phyloP scores from a whole-genome alignment of 2,329 filamentous ascomycete genomes.

The Cordyceps tenuipes region DNA sequence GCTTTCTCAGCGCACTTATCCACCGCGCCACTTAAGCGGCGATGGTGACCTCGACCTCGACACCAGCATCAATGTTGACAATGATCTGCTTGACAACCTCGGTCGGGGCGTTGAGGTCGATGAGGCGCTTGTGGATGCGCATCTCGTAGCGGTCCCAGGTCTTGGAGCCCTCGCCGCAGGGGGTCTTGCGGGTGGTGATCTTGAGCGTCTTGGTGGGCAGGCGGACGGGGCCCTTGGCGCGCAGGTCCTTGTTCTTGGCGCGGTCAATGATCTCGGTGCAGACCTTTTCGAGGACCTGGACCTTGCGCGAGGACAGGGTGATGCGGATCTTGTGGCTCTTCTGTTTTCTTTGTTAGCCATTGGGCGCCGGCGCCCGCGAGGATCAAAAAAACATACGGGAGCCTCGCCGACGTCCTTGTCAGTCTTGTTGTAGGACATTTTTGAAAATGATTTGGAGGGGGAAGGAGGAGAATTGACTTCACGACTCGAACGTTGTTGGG shows the following conservation, averaged over 20 bases:
- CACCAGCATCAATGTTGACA: slow-evolving; percentile 90
- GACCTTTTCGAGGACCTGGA: slow-evolving; percentile 93
- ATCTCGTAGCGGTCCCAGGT: slow-evolving; percentile 99
- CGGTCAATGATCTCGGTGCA: slow-evolving; percentile 97
- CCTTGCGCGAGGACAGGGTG: slow-evolving; percentile 92
- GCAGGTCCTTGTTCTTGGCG: slow-evolving; percentile 95
- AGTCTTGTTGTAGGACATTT: slow-evolving; percentile 90
- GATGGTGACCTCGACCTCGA: slow-evolving; percentile 90
- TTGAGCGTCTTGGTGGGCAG: slow-evolving; percentile 95
- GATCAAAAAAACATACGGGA: slow-evolving; percentile 50
- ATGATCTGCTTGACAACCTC: slow-evolving; percentile 97
- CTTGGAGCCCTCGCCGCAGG: slow-evolving; percentile 99
- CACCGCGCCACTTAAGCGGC: slow-evolving; percentile 53
- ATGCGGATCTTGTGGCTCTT: slow-evolving; percentile 98
- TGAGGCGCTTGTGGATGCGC: slow-evolving; percentile 98
- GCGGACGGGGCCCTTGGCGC: slow-evolving; percentile 96
- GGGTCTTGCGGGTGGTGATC: slow-evolving; percentile 97
- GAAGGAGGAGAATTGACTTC: slow-evolving; percentile 38
- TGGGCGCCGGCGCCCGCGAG: neutral
- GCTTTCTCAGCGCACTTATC: neutral
- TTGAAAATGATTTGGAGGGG: slow-evolving; percentile 30
- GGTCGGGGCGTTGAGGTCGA: slow-evolving; percentile 94
- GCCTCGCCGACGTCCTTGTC: slow-evolving; percentile 91
- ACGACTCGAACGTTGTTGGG: slow-evolving; percentile 62
- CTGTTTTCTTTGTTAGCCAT: slow-evolving; percentile 29